Evolutionary conservation across 257 asterid genomes (phyloP).

Genomic region (Solanum medicagineum): DNA sequence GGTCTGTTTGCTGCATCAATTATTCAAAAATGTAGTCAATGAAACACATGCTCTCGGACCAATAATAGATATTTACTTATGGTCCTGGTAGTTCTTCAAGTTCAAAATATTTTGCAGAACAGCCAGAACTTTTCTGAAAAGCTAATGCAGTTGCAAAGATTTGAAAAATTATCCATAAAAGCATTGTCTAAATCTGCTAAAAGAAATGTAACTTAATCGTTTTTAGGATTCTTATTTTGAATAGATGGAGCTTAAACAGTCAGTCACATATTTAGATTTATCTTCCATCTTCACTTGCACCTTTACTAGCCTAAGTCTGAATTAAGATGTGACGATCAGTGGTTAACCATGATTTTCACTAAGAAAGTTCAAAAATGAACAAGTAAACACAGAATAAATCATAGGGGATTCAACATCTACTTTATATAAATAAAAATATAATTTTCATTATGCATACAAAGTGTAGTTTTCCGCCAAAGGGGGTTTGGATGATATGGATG

Average conservation of each 20-base stretch:
- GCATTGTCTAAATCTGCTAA: background rate
- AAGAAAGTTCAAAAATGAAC: background rate
- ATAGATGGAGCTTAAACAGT: background rate
- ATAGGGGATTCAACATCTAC: background rate
- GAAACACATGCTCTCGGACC: background rate
- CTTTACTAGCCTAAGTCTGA: background rate
- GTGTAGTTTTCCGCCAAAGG: background rate
- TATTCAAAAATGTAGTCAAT: background rate
- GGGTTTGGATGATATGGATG: no score
- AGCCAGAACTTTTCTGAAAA: background rate
- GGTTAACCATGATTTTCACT: background rate
- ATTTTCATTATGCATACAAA: background rate
- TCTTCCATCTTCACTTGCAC: background rate
- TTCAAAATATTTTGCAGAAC: background rate
- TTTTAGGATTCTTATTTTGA: background rate
- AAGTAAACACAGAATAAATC: background rate
- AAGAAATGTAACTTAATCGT: background rate
- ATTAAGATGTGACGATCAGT: background rate
- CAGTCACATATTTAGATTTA: background rate
- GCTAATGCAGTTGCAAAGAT: background rate
- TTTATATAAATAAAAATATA: background rate
- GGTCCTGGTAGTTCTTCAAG: background rate
- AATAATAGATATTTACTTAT: background rate
- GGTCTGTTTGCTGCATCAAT: background rate
- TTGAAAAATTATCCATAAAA: background rate